Base-by-base conservation (phyloP, 2,329 filamentous ascomycete species). In the Eurotiales sp. region DNA sequence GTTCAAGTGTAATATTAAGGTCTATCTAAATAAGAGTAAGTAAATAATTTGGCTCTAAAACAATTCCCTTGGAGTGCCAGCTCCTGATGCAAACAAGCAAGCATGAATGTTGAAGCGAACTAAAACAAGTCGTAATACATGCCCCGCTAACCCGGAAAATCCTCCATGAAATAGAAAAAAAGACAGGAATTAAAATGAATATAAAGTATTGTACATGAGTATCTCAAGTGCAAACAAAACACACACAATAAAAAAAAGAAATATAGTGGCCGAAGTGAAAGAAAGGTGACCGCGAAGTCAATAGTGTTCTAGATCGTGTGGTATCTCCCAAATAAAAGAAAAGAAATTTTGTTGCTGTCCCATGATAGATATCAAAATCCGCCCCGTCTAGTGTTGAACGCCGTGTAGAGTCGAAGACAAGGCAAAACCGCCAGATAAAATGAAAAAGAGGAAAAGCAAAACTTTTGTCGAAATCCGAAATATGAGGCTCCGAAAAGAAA, bases 381-480 rank as follows among this genome's bases (percentile, higher is more conserved):
- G 19, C 64, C 61, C 67, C 59, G 59, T 71, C 68, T 71, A 71
- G 68, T 46, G 59, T 63, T 61, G 50, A 70, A 69, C 67, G 67
- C 68, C 68, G 55, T 46, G 53, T 54, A 52, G 44, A n/a, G n/a
- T n/a, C n/a, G n/a, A n/a, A n/a, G n/a, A n/a, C n/a, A n/a, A n/a
- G 15, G 45, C 44, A 27, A 48, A 25, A 34, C 51, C 44, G 50
- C n/a, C n/a, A n/a, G n/a, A n/a, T 48, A 30, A 8, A 52, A 56
- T 58, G 15, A 12, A 37, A 42, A 42, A 45, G 19, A 50, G n/a
- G n/a, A 40, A 34, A 23, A 51, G 41, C 39, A 32, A 32, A 46
- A 48, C 39, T 45, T 47, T 55, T 53, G 42, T 27, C 27, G 44
- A 43, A 37, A 23, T 43, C 37, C 8, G 36, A 42, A 29, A 23